Base-by-base conservation (phyloP, 306 rosid genomes). In the Cucurbita maxima region DNA sequence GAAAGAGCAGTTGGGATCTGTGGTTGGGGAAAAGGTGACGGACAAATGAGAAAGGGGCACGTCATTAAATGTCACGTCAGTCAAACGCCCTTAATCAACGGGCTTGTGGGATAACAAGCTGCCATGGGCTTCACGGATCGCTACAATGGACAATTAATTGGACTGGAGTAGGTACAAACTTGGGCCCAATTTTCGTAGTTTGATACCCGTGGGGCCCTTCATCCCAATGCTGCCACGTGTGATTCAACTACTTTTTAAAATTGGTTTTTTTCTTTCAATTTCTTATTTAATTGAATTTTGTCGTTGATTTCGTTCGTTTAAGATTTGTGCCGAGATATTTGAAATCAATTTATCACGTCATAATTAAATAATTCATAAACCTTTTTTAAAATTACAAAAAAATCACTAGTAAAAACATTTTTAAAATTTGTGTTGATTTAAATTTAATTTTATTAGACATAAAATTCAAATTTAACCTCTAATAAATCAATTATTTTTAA, bases 81-180 rank as follows among this genome's bases (percentile, higher is more conserved):
- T 44, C 6, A 66, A 19, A 19, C 15, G 11, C 10, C 53, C 73
- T 13, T 22, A 68, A 22, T 68, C 43, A 47, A 68, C 73, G 73
- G 73, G 57, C 41, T 68, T 25, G 43, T 18, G 19, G 41, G 19
- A 68, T 68, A 25, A 47, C 41, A 47, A 48, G 43, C 73, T 22
- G 58, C 58, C 41, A 69, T 69, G 58, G 72, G 72, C 72, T 45
- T 44, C 72, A 67, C 72, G 72, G 56, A 69, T 25, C 12, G 43
- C 73, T 14, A 22, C 12, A 14, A 68, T 68, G 57, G 58, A 68
- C 41, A 19, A 59, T 34, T 68, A 38, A 38, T 30, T 30, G 34
- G 34, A 30, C 3, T 30, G 34, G 57, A 47, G 40, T 25, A 68
- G 73, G 73, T 68, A 45, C 36, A 14, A 48, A 22, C 8, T 30